These are phyloP conservation scores for Arachnomyces sp. DNA, from an alignment of 2,329 filamentous ascomycete genomes.

Conservation along the genomic window DNA sequence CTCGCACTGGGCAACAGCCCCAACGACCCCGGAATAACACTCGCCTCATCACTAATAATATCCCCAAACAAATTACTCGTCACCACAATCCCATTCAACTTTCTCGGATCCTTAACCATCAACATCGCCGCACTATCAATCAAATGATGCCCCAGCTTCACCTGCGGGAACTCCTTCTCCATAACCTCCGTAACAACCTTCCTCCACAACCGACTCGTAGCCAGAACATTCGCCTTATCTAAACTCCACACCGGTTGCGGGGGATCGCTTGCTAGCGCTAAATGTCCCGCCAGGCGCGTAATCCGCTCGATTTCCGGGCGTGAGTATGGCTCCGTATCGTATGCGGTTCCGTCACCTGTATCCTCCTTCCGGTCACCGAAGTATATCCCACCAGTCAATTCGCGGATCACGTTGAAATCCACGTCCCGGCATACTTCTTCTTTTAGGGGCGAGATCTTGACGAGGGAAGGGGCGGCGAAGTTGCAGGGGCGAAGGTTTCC, in stretches of 20 bases:
- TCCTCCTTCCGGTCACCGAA: conserved; percentile 81
- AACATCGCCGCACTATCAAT: conserved; percentile 97
- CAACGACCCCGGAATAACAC: conserved; percentile 84
- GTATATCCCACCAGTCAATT: conserved; percentile 89
- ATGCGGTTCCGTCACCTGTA: conserved; percentile 61
- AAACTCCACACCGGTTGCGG: conserved; percentile 74
- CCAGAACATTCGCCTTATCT: conserved; percentile 95
- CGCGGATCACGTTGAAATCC: conserved; percentile 87
- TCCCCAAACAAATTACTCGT: conserved; percentile 94
- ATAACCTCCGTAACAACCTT: conserved; percentile 80
- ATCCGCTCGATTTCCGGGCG: conserved; percentile 81
- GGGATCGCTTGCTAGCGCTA: conserved; percentile 69
- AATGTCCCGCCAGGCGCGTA: conserved; percentile 67
- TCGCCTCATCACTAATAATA: conserved; percentile 92
- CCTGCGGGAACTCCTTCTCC: conserved; percentile 76
- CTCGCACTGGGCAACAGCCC: conserved; percentile 83
- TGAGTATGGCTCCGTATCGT: conserved; percentile 82
- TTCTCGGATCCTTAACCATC: conserved; percentile 86
- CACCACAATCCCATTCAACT: conserved; percentile 82
- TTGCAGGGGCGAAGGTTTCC: conserved; percentile 94
- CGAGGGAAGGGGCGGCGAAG: conserved; percentile 80
- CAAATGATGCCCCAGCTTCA: conserved; percentile 78
- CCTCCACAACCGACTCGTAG: conserved; percentile 81
- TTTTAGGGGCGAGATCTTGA: conserved; percentile 80
- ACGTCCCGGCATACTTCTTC: conserved; percentile 74